phyloP scores from a whole-genome alignment of 208 protist genomes.

The Acanthamoeba sp. region DNA sequence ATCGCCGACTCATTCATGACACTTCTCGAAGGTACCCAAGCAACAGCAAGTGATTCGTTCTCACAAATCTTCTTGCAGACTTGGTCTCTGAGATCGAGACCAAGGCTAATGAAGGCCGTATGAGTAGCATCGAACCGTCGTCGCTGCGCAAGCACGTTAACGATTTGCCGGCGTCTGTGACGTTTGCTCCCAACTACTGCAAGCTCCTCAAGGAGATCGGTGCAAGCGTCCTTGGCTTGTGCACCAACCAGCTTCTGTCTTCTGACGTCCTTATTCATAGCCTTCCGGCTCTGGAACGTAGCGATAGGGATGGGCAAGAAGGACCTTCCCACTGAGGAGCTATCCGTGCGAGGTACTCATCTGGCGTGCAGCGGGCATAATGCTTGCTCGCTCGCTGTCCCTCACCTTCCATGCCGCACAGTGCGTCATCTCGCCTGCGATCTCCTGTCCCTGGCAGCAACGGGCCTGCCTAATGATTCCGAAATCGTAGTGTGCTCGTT shows the following conservation, averaged over 20 bases:
- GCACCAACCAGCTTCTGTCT: neutral
- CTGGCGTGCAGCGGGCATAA: neutral
- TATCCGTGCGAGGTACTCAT: neutral
- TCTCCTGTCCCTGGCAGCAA: conserved; percentile 3
- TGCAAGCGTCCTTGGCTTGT: neutral
- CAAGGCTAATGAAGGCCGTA: neutral
- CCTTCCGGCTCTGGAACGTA: conserved; percentile 62
- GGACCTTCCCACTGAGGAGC: neutral
- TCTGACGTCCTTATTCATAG: neutral
- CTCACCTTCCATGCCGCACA: neutral
- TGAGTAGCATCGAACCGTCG: neutral
- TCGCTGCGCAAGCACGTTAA: neutral
- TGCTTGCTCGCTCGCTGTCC: neutral
- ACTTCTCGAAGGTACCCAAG: neutral
- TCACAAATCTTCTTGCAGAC: neutral
- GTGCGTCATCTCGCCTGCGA: conserved; percentile 47
- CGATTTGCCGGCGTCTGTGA: neutral
- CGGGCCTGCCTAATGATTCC: neutral
- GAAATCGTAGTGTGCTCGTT: neutral
- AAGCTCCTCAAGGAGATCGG: conserved; percentile 12
- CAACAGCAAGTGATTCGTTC: neutral
- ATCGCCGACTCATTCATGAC: conserved; percentile 26
- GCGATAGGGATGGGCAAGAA: conserved; percentile 10
- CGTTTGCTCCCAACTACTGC: conserved; percentile 23
- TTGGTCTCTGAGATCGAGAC: neutral